These are phyloP conservation scores for Lactuca saligna DNA, from an alignment of 129 eudicot species.

Conservation along the genomic window DNA sequence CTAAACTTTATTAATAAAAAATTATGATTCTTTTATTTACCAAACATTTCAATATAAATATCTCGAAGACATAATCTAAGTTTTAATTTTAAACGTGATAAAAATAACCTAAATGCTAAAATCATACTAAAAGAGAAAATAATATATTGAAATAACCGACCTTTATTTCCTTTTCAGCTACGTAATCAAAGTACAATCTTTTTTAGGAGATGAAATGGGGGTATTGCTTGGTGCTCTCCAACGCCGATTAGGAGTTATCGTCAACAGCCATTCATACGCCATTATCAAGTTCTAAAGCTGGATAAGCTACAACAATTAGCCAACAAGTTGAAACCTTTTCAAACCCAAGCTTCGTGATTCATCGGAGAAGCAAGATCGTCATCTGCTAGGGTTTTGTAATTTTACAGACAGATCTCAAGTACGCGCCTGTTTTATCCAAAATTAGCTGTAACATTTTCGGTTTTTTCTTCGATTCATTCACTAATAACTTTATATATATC, in stretches of 20 bases:
- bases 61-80: neutral
- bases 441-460: slow-evolving; percentile 6
- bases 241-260: slow-evolving; percentile 23
- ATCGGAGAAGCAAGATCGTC: neutral
- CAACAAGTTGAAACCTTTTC: neutral
- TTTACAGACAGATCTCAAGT: slow-evolving; percentile 22
- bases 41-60: too few relatives aligned
- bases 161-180: slow-evolving; percentile 22
- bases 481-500: neutral
- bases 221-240: slow-evolving; percentile 30
- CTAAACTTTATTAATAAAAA: too few relatives aligned
- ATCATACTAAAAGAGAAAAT: neutral
- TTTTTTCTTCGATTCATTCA: slow-evolving; percentile 1
- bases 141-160: slow-evolving; percentile 16
- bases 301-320: slow-evolving; percentile 1
- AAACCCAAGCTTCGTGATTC: slow-evolving; percentile 11
- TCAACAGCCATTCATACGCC: slow-evolving; percentile 20
- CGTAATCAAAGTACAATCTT: slow-evolving; percentile 25
- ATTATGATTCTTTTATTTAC: too few relatives aligned
- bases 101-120: neutral
- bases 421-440: neutral
- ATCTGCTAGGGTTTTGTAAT: slow-evolving; percentile 25
- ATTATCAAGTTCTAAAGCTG: neutral
- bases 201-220: slow-evolving; percentile 20
- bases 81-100: neutral